Conservation (phyloP, 768 basidiomycete species). For the Tricholomella constricta region DNA sequence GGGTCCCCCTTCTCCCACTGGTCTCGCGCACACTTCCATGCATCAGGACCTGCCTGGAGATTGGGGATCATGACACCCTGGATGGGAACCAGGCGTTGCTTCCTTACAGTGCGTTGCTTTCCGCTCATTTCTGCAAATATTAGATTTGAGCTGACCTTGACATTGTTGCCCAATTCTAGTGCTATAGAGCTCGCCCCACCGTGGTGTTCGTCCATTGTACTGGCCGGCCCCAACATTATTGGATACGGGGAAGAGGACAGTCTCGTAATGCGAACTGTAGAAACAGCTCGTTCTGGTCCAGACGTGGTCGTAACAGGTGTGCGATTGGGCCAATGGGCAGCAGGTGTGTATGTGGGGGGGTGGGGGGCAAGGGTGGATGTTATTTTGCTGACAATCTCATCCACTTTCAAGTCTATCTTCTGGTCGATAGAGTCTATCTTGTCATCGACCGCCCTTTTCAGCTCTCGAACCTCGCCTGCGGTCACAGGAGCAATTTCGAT, state of each 20-base stretch:
- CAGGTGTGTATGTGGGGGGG: too few relatives aligned
- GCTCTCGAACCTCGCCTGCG: background rate
- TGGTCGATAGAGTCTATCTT: background rate
- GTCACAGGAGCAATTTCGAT: background rate
- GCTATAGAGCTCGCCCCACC: background rate
- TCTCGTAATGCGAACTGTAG: too few relatives aligned
- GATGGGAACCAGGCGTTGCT: constrained; percentile 6
- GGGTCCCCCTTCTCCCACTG: constrained; percentile 31
- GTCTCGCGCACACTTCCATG: constrained; percentile 26
- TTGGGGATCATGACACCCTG: constrained; percentile 22
- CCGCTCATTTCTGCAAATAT: too few relatives aligned
- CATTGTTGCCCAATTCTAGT: background rate
- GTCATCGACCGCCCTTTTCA: background rate
- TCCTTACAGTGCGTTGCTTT: background rate
- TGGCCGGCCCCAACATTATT: too few relatives aligned
- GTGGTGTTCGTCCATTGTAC: too few relatives aligned
- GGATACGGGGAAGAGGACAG: too few relatives aligned
- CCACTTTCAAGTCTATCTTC: too few relatives aligned
- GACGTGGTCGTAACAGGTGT: background rate
- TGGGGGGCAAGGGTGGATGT: background rate
- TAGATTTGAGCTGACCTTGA: background rate
- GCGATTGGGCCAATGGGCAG: too few relatives aligned
- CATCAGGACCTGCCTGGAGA: constrained; percentile 13
- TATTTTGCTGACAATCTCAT: background rate
- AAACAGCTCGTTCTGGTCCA: too few relatives aligned